Conservation (phyloP, 331 rosid species). For the Rosa hybrid region DNA sequence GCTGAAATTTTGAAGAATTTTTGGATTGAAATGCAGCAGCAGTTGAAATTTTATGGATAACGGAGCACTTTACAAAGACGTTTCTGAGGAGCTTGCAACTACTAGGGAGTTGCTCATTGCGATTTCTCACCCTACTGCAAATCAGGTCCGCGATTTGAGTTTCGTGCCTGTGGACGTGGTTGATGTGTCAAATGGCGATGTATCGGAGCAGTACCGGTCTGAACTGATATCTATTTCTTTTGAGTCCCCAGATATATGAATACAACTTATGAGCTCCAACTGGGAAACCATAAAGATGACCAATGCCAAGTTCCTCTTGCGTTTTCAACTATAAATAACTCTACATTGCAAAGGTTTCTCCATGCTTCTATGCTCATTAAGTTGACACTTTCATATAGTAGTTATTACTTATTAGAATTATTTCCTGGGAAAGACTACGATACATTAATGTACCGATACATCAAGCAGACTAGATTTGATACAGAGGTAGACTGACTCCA, state of each 20-base stretch:
- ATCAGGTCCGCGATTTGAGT: constrained; percentile 34
- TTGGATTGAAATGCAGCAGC: constrained; percentile 49
- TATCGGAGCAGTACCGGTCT: constrained; percentile 49
- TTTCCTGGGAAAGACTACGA: no score
- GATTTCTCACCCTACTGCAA: constrained; percentile 45
- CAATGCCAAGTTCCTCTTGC: neutral
- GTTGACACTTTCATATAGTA: neutral
- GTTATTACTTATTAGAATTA: no score
- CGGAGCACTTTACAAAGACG: constrained; percentile 36
- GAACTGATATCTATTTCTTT: constrained; percentile 58
- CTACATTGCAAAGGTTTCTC: neutral
- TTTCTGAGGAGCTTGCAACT: constrained; percentile 42
- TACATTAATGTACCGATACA: no score
- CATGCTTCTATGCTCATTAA: neutral
- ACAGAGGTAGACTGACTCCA: no score
- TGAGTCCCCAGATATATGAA: constrained; percentile 30
- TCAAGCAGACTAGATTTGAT: no score
- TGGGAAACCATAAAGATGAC: neutral
- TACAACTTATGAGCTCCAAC: constrained; percentile 5
- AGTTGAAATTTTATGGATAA: constrained; percentile 60
- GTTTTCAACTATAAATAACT: constrained; percentile 19
- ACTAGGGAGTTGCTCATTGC: constrained; percentile 61
- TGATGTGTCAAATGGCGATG: constrained; percentile 22
- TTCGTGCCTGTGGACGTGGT: constrained; percentile 37
- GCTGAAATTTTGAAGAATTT: neutral